Percentiles rank a stretch among this genome's conserved stretches.
These are phyloP conservation scores for Colletotrichum scovillei DNA, from an alignment of 2,329 filamentous ascomycete genomes.

Conservation along the genomic window DNA sequence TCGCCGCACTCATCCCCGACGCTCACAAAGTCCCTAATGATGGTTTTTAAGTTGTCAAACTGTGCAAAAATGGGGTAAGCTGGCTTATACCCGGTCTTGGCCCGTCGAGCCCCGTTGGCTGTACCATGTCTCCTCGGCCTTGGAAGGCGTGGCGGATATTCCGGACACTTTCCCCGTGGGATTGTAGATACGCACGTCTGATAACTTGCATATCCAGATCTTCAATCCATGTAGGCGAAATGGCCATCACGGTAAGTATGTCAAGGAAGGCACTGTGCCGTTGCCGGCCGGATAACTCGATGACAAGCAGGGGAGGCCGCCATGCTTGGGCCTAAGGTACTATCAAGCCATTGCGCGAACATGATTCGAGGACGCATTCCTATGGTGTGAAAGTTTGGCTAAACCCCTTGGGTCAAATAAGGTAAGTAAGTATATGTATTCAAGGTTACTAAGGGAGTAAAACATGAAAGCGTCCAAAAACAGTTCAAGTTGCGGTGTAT, in stretches of 20 bases:
- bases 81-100: slow-evolving; percentile 14
- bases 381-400: neutral
- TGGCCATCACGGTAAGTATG: neutral
- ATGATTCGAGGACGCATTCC: neutral
- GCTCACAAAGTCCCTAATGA: neutral
- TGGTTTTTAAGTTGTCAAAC: neutral
- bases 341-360: neutral
- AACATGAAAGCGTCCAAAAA: neutral
- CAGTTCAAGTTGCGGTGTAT: slow-evolving; percentile 8
- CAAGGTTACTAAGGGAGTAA: neutral
- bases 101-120: neutral
- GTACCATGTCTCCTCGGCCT: neutral
- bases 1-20: neutral
- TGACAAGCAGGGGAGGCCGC: neutral
- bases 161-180: neutral
- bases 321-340: neutral
- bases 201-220: slow-evolving; percentile 14
- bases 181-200: slow-evolving; percentile 6
- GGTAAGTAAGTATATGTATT: neutral
- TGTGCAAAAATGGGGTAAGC: neutral
- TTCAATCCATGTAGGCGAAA: neutral
- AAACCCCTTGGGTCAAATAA: neutral
- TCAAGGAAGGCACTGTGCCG: neutral
- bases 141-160: neutral
- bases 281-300: neutral